These are phyloP conservation scores for Beta vulgaris DNA, from an alignment of 148 eudicot species.

Conservation along the genomic window DNA sequence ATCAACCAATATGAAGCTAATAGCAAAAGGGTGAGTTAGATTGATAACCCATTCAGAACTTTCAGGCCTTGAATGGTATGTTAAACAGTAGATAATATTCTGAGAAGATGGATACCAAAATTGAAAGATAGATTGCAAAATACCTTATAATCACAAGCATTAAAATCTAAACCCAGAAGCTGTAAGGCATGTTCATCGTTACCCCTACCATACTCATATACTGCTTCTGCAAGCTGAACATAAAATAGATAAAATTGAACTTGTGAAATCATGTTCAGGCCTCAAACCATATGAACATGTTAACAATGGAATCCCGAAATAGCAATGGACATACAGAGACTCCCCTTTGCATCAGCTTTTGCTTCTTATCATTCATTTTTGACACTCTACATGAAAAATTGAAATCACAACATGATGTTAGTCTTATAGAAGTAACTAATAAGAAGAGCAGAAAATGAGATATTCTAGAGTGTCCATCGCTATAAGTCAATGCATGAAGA, in stretches of 20 bases:
- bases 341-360: slow-evolving; percentile 50
- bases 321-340: slow-evolving; percentile 52
- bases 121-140: not conserved
- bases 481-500: not conserved
- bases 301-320: not conserved
- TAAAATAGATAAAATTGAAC: not conserved
- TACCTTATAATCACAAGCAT: slow-evolving; percentile 78
- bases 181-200: slow-evolving; percentile 53
- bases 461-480: not conserved
- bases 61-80: not conserved
- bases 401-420: not conserved
- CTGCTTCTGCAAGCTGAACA: slow-evolving; percentile 76
- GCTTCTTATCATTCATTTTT: slow-evolving; percentile 63
- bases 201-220: slow-evolving; percentile 70
- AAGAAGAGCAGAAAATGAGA: slow-evolving; percentile 1
- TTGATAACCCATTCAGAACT: not conserved
- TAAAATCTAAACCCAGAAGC: slow-evolving; percentile 61
- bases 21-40: not conserved
- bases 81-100: not conserved
- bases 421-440: not conserved
- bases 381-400: slow-evolving; percentile 48
- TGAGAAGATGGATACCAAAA: not conserved
- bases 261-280: not conserved
- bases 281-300: not conserved
- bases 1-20: not conserved